phyloP scores from a whole-genome alignment of 176 grass and related monocot species.

The Triticum dicoccoides region DNA sequence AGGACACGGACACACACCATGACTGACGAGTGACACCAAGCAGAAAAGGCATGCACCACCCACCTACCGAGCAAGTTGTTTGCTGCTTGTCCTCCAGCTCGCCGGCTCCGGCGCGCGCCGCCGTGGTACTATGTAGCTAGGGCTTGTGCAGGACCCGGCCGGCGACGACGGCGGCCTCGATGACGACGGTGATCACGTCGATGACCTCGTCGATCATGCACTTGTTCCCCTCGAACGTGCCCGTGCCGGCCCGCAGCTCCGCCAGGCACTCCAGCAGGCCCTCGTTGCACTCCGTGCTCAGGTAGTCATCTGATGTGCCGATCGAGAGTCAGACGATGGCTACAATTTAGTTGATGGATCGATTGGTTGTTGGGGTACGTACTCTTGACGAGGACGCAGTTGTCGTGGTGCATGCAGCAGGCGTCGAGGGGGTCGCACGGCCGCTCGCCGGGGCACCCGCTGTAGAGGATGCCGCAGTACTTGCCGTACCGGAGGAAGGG shows the following conservation, averaged over 20 bases:
- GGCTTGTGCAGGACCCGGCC: constrained; percentile 82
- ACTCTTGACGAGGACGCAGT: constrained; percentile 74
- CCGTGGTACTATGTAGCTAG: neutral
- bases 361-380: neutral
- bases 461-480: constrained; percentile 96
- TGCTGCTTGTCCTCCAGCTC: neutral
- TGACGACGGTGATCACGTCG: constrained; percentile 66
- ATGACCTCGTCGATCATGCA: constrained; percentile 90
- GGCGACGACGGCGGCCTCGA: constrained; percentile 81
- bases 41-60: constrained; percentile 35
- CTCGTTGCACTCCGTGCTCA: constrained; percentile 77
- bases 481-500: constrained; percentile 85
- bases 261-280: constrained; percentile 63
- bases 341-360: neutral
- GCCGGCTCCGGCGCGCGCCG: neutral
- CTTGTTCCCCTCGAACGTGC: constrained; percentile 75
- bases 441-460: constrained; percentile 85
- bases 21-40: constrained; percentile 10
- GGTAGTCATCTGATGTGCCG: constrained; percentile 58
- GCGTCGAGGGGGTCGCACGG: constrained; percentile 90
- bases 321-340: no score
- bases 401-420: constrained; percentile 95
- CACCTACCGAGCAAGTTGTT: constrained; percentile 15
- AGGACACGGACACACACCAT: neutral
- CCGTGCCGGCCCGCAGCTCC: constrained; percentile 34